phyloP scores from a whole-genome alignment of 2,329 filamentous ascomycete genomes.

The Sporothrix globosa region DNA sequence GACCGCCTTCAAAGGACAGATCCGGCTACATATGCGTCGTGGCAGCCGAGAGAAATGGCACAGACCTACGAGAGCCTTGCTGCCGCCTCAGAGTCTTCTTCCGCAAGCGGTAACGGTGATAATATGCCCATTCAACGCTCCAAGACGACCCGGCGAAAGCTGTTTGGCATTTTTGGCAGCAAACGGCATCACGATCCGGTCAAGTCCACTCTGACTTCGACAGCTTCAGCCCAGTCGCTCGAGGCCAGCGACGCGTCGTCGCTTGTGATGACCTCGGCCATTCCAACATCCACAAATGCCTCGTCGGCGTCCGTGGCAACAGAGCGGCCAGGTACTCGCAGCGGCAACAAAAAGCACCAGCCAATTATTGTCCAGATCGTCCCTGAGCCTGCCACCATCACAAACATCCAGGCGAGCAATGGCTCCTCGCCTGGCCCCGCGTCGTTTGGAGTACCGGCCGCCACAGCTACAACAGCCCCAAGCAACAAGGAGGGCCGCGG shows the following conservation, averaged over 20 bases:
- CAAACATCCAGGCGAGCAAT: conserved; percentile 18
- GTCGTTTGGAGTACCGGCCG: not conserved
- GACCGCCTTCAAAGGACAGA: conserved; percentile 30
- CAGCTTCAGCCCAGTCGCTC: not conserved
- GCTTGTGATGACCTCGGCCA: conserved; percentile 33
- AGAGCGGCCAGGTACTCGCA: conserved; percentile 42
- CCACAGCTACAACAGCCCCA: not conserved
- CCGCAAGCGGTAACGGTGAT: not conserved
- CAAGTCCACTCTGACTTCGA: conserved; percentile 4
- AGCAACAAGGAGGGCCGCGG: conserved; percentile 20
- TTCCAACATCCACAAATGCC: not conserved
- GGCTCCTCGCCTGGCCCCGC: conserved; percentile 2
- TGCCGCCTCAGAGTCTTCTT: not conserved
- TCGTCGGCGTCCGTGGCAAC: not conserved
- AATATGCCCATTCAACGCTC: conserved; percentile 44
- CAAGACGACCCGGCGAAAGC: conserved; percentile 61
- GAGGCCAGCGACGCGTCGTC: conserved; percentile 37
- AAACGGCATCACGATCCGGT: conserved; percentile 46
- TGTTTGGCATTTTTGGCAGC: conserved; percentile 59
- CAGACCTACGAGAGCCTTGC: not conserved
- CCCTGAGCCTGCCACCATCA: conserved; percentile 21
- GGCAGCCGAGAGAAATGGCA: not conserved
- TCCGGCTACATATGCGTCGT: conserved; percentile 16
- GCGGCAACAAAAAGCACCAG: conserved; percentile 50
- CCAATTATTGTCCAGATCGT: conserved; percentile 46